Evolutionary conservation across 495 filamentous ascomycete species (phyloP).

Genomic region (Talaromyces proteolyticus): DNA sequence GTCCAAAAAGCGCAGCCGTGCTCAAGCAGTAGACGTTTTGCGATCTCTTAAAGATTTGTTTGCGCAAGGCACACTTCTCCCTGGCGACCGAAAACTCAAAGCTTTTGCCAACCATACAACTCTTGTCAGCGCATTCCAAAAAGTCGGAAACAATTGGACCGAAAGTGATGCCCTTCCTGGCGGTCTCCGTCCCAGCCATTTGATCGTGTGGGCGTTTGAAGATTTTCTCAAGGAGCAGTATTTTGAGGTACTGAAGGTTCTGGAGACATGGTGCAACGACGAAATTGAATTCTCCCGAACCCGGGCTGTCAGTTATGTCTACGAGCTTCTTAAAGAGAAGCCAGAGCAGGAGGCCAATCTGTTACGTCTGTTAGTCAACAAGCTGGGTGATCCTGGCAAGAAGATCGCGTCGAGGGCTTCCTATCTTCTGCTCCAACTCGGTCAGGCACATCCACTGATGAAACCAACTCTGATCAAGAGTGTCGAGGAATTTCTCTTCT

Average conservation of each 20-base stretch:
- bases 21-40: constrained; percentile 88
- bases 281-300: constrained; percentile 88
- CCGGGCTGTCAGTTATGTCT: constrained; percentile 81
- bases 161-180: constrained; percentile 61
- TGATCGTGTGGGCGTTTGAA: constrained; percentile 89
- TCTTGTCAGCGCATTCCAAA: constrained; percentile 61
- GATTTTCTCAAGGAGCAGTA: constrained; percentile 89
- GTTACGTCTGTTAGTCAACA: constrained; percentile 86
- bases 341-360: constrained; percentile 97
- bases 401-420: constrained; percentile 92
- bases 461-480: constrained; percentile 76
- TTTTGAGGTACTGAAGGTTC: constrained; percentile 82
- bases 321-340: constrained; percentile 85
- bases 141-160: constrained; percentile 53
- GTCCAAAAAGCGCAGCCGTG: constrained; percentile 82
- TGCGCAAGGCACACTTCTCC: constrained; percentile 78
- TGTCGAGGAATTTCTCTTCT: constrained; percentile 85
- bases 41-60: constrained; percentile 91
- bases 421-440: constrained; percentile 83
- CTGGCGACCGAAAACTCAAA: constrained; percentile 71
- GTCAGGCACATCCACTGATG: constrained; percentile 86
- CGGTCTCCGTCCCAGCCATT: constrained; percentile 61
- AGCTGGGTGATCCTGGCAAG: constrained; percentile 87
- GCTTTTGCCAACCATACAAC: constrained; percentile 75
- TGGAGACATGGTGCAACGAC: constrained; percentile 88